phyloP scores from a whole-genome alignment of 257 asterid species.

The Solanum habrochaites region DNA sequence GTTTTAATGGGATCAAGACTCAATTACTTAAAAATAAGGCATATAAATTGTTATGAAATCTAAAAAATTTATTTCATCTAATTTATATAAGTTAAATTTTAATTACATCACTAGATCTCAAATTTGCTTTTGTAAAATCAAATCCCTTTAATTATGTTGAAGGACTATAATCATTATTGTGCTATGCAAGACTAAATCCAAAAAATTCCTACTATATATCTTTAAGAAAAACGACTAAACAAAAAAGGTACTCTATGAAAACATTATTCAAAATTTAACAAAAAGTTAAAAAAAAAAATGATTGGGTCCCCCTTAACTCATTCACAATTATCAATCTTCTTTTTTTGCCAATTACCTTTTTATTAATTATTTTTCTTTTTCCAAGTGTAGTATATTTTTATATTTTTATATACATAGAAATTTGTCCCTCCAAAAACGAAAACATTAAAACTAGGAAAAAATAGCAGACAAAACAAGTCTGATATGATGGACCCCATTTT shows the following conservation, averaged over 20 bases:
- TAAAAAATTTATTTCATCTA: background rate
- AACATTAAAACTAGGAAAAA: background rate
- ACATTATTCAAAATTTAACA: background rate
- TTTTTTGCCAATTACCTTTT: background rate
- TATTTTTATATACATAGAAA: background rate
- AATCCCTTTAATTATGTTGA: background rate
- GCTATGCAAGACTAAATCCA: background rate
- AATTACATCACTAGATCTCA: background rate
- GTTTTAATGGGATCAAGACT: background rate
- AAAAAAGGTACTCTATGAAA: background rate
- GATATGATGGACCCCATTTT: conserved; percentile 26
- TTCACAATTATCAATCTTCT: background rate
- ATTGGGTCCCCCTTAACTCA: background rate
- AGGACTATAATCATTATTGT: background rate
- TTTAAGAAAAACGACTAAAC: background rate
- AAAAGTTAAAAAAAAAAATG: background rate
- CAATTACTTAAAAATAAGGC: background rate
- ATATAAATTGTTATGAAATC: too few relatives aligned
- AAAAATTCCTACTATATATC: background rate
- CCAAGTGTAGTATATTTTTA: background rate
- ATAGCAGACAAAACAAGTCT: conserved; percentile 1
- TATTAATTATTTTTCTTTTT: background rate
- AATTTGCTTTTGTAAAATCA: background rate
- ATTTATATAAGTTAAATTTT: background rate
- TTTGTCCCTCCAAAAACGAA: background rate